phyloP scores from a whole-genome alignment of 192 early-diverging fungal genomes.

The Coemansia sp. region DNA sequence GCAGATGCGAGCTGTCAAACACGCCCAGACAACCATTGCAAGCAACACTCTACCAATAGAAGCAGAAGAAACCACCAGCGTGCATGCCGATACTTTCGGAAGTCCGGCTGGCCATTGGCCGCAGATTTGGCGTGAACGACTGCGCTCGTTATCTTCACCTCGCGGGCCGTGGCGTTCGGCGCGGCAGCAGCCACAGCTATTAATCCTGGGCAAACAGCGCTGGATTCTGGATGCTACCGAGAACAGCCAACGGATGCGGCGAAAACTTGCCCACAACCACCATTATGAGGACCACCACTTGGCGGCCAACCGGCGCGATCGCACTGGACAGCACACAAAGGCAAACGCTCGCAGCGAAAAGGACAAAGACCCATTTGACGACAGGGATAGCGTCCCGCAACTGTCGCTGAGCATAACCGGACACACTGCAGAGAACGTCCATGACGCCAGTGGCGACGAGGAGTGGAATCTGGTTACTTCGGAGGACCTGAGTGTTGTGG shows the following conservation, averaged over 20 bases:
- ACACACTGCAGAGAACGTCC: slow-evolving; percentile 1
- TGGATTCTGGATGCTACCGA: slow-evolving; percentile 46
- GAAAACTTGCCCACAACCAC: slow-evolving; percentile 20
- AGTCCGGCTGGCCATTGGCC: slow-evolving; percentile 22
- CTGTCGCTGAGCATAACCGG: slow-evolving; percentile 34
- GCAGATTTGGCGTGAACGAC: slow-evolving; percentile 29
- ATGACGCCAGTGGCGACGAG: slow-evolving; percentile 17
- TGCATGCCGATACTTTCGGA: slow-evolving; percentile 9
- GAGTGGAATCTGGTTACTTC: slow-evolving; percentile 46
- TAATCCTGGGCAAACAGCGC: slow-evolving; percentile 7
- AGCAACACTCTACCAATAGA: slow-evolving; percentile 30
- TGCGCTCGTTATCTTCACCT: slow-evolving; percentile 23
- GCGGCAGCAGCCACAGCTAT: not conserved
- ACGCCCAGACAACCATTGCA: slow-evolving; percentile 31
- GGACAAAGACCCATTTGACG: not conserved
- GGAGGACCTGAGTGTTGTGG: slow-evolving; percentile 29
- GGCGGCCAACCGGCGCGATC: slow-evolving; percentile 38
- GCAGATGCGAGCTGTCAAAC: slow-evolving; percentile 25
- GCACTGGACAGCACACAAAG: slow-evolving; percentile 15
- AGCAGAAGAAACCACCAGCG: slow-evolving; percentile 24
- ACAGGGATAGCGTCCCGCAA: slow-evolving; percentile 25
- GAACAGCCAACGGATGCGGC: slow-evolving; percentile 41
- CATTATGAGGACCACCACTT: slow-evolving; percentile 28
- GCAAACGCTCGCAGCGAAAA: not conserved
- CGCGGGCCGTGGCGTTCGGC: slow-evolving; percentile 32